Conservation (phyloP, 2,329 filamentous ascomycete species). For the Alternaria conjuncta region DNA sequence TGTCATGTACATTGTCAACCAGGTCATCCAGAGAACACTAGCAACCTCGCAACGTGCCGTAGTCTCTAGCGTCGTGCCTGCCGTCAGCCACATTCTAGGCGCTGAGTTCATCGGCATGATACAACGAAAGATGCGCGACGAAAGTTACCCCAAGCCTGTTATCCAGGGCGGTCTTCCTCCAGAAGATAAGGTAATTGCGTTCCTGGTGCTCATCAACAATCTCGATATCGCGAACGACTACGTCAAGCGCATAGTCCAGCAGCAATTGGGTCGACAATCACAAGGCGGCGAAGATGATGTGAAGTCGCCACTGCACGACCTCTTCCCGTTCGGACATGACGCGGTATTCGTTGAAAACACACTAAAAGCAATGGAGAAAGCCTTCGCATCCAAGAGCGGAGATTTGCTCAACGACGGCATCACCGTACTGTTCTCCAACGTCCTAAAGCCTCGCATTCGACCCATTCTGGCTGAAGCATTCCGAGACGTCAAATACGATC, state of each 20-base stretch:
- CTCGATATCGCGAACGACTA: slow-evolving; percentile 93
- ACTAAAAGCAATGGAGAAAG: slow-evolving; percentile 71
- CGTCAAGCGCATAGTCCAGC: slow-evolving; percentile 80
- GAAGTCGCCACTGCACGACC: slow-evolving; percentile 56
- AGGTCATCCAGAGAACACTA: slow-evolving; percentile 84
- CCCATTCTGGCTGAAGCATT: slow-evolving; percentile 88
- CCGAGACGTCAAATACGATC: slow-evolving; percentile 83
- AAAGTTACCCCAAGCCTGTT: slow-evolving; percentile 83
- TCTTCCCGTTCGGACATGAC: slow-evolving; percentile 84
- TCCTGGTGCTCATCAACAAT: slow-evolving; percentile 94
- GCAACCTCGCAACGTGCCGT: slow-evolving; percentile 84
- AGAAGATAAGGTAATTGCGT: slow-evolving; percentile 85
- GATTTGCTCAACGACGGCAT: slow-evolving; percentile 87
- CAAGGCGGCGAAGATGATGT: slow-evolving; percentile 49
- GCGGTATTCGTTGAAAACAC: slow-evolving; percentile 71
- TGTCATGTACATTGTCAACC: slow-evolving; percentile 98
- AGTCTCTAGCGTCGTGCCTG: slow-evolving; percentile 77
- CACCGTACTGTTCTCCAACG: slow-evolving; percentile 83
- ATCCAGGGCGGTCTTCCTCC: slow-evolving; percentile 83
- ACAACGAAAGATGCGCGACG: slow-evolving; percentile 96
- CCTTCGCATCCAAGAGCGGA: slow-evolving; percentile 77
- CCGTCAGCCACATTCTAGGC: slow-evolving; percentile 78
- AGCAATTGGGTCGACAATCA: slow-evolving; percentile 59
- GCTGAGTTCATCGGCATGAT: slow-evolving; percentile 96
- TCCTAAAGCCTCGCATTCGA: slow-evolving; percentile 83